Base-by-base conservation (phyloP, 2,329 filamentous ascomycete genomes). In the Diaporthe eres region DNA sequence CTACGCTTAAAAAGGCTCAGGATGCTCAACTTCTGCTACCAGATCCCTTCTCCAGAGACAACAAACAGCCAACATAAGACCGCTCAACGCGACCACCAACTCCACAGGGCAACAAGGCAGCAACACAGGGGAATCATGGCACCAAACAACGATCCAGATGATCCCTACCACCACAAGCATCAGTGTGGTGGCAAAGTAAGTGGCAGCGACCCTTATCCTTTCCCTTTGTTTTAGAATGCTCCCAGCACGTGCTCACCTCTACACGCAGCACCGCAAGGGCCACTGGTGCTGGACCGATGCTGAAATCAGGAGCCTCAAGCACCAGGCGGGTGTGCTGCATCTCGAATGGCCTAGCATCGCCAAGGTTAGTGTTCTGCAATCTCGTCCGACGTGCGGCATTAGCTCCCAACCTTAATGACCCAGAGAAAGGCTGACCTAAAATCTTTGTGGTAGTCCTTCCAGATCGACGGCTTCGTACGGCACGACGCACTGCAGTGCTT, bases 161-260 rank as follows among this genome's bases (percentile, higher is more conserved):
- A 17, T 37, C 25, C 55, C 31, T 37, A 37, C 17, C 13, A 58
- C 25, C 55, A 58, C 55, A 37, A 7, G 10, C 0, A 4, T 13
- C 0, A 1, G 3, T 58, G 55, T 9, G 0, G 8, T 0, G 4
- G 4, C 0, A 39, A n/a, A 8, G 57, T 60, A 39, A 7, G 57
- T 39, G 5, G 8, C 4, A 6, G 22, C n/a, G 13, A 15, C 22
- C 31, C 3, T 3, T 34, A 4, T 7, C 55, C 8, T 37, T 13
- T 9, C 19, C 10, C 1, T 37, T 58, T 5, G 10, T 2, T 39
- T 15, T 10, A 0, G 19, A n/a, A 19, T 37, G 19, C 1, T 37
- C 31, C 2, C 17, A 58, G 53, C 17, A 58, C 9, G 0, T 19
- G 31, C 57, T 60, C 0, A 60, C 8, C 10, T 25, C 17, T 2